Evolutionary conservation across 2,329 filamentous ascomycete species (phyloP).

Genomic region (Dissoconium aciculare): DNA sequence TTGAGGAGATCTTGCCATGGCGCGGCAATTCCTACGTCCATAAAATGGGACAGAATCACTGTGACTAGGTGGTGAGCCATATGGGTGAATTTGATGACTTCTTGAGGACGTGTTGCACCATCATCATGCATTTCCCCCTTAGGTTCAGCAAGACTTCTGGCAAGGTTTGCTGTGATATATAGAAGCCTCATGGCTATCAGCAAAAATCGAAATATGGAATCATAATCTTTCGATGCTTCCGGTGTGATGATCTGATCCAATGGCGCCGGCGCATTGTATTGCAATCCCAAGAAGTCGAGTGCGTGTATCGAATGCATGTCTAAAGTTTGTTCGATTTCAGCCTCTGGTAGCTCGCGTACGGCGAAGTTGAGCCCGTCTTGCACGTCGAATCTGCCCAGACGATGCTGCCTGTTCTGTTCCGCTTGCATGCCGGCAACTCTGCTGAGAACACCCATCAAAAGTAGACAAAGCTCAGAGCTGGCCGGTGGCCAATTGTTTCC

Average conservation of each 20-base stretch:
- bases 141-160: conserved; percentile 3
- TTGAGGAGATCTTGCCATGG: conserved; percentile 58
- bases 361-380: conserved; percentile 48
- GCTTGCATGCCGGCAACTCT: conserved; percentile 32
- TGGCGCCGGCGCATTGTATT: conserved; percentile 62
- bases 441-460: conserved; percentile 59
- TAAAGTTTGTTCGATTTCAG: conserved; percentile 71
- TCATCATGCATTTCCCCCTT: conserved; percentile 3
- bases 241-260: conserved; percentile 61
- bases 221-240: conserved; percentile 60
- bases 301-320: conserved; percentile 71
- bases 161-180: conserved; percentile 35
- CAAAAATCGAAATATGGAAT: conserved; percentile 66
- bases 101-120: background rate
- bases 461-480: conserved; percentile 79
- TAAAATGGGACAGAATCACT: conserved; percentile 59
- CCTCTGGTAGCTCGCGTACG: conserved; percentile 61
- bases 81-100: conserved; percentile 40
- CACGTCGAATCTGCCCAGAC: conserved; percentile 23
- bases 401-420: conserved; percentile 32
- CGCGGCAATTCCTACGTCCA: conserved; percentile 58
- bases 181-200: conserved; percentile 61
- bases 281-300: conserved; percentile 79
- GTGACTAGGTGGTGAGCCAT: conserved; percentile 71
- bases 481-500: conserved; percentile 69